Evolutionary conservation across 2,329 filamentous ascomycete species (phyloP).

Genomic region (Didymella sp.): DNA sequence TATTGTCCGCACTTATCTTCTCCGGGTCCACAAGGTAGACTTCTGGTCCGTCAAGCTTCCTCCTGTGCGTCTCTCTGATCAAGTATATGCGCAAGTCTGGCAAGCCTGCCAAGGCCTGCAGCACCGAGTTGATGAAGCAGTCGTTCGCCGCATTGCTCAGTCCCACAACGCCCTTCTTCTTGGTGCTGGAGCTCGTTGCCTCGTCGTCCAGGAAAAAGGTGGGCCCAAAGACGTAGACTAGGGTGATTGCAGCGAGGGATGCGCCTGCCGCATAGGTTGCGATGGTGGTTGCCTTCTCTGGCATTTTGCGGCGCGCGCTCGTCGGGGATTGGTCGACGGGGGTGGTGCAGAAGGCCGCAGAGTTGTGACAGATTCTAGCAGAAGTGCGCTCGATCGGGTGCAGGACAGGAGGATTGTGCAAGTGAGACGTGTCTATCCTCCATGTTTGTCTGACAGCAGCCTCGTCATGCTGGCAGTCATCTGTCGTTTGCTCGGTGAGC

Average conservation of each 20-base stretch:
- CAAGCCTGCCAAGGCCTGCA: constrained; percentile 90
- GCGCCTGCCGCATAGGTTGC: constrained; percentile 95
- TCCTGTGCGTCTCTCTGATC: constrained; percentile 87
- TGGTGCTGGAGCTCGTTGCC: constrained; percentile 61
- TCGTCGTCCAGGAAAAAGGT: constrained; percentile 94
- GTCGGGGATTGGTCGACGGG: constrained; percentile 32
- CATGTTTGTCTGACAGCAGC: constrained; percentile 29
- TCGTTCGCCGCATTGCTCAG: constrained; percentile 88
- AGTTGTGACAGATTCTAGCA: constrained; percentile 6
- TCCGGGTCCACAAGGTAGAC: constrained; percentile 72
- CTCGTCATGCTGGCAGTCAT: constrained; percentile 34
- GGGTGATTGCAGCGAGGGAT: constrained; percentile 89
- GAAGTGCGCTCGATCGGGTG: constrained; percentile 11
- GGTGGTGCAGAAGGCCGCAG: constrained; percentile 24
- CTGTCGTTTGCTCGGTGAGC: constrained; percentile 36
- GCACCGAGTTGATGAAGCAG: constrained; percentile 84
- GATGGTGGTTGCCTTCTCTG: constrained; percentile 80
- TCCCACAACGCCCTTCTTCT: constrained; percentile 86
- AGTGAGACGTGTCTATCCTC: constrained; percentile 36
- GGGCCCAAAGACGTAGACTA: constrained; percentile 98
- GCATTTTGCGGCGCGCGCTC: constrained; percentile 63
- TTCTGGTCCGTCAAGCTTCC: constrained; percentile 77
- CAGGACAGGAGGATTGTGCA: constrained; percentile 19
- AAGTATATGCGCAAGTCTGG: constrained; percentile 89
- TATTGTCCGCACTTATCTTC: constrained; percentile 51